Percentiles rank a stretch among this genome's conserved stretches.
Evolutionary conservation across 2,329 filamentous ascomycete genomes (phyloP).

Genomic region (Coniochaeta prunicola): DNA sequence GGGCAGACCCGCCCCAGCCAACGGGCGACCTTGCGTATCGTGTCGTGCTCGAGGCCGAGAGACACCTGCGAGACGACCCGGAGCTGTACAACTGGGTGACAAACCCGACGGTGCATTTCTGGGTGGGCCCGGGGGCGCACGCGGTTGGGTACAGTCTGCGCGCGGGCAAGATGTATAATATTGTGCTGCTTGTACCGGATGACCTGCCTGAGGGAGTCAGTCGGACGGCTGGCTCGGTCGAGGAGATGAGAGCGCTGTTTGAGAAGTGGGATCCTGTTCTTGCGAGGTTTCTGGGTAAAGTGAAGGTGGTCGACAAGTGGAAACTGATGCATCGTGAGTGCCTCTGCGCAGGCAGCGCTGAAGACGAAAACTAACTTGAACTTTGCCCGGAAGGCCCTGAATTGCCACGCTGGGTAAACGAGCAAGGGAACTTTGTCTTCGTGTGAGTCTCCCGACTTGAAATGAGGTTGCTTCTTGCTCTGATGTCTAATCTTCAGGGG

Average conservation of each 20-base stretch:
- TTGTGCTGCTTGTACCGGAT: conserved; percentile 38
- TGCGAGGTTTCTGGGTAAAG: conserved; percentile 33
- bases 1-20: conserved; percentile 33
- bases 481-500: conserved; percentile 22
- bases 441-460: conserved; percentile 12
- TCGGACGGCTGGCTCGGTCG: conserved; percentile 42
- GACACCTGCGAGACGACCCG: conserved; percentile 34
- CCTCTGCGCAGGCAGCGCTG: background rate
- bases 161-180: conserved; percentile 34
- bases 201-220: conserved; percentile 37
- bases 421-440: conserved; percentile 41
- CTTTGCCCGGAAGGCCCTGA: conserved; percentile 18
- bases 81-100: conserved; percentile 35
- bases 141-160: conserved; percentile 39
- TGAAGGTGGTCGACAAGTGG: conserved; percentile 60
- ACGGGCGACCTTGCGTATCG: conserved; percentile 52
- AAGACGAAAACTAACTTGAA: conserved; percentile 12
- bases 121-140: conserved; percentile 44
- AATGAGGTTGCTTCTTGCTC: background rate
- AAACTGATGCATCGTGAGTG: conserved; percentile 48
- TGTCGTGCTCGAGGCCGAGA: conserved; percentile 37
- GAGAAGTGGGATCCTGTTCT: conserved; percentile 57
- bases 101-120: conserved; percentile 43
- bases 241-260: conserved; percentile 56
- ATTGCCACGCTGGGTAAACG: conserved; percentile 47